Percentiles rank a stretch among this genome's conserved stretches.
phyloP scores from a whole-genome alignment of 768 basidiomycete species.

The Asterophora parasitica region DNA sequence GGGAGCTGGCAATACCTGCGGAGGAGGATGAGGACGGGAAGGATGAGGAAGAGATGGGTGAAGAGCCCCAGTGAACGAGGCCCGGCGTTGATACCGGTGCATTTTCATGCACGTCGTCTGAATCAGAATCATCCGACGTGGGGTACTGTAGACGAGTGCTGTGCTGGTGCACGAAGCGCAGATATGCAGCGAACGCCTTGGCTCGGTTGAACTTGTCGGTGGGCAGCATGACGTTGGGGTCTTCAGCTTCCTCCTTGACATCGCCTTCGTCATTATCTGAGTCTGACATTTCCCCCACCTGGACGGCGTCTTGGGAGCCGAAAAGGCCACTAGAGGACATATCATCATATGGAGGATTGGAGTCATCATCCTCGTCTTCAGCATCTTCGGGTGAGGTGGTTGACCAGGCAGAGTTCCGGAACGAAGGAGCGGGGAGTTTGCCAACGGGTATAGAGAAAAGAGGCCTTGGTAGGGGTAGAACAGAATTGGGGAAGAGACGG shows the following conservation, averaged over 20 bases:
- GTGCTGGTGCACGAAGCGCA: constrained; percentile 16
- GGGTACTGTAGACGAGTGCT: constrained; percentile 15
- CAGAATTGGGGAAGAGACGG: constrained; percentile 25
- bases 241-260: constrained; percentile 21
- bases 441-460: constrained; percentile 16
- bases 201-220: constrained; percentile 14
- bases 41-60: constrained; percentile 11
- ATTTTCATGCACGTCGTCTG: constrained; percentile 6
- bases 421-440: constrained; percentile 10
- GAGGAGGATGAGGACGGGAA: constrained; percentile 10
- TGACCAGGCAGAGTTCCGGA: not conserved
- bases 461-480: constrained; percentile 16
- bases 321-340: constrained; percentile 14
- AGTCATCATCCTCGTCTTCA: constrained; percentile 19
- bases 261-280: constrained; percentile 15
- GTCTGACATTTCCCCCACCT: constrained; percentile 13
- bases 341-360: constrained; percentile 18
- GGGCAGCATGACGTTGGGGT: constrained; percentile 9
- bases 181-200: constrained; percentile 17
- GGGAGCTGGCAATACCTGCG: constrained; percentile 2
- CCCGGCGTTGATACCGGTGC: constrained; percentile 8
- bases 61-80: constrained; percentile 7
- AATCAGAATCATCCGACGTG: constrained; percentile 7
- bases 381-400: constrained; percentile 4
- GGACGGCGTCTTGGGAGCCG: constrained; percentile 15